A percentile compares a stretch with the other conserved stretches of the same genome.
phyloP scores from a whole-genome alignment of 306 rosid species.

The Quercus rubra region DNA sequence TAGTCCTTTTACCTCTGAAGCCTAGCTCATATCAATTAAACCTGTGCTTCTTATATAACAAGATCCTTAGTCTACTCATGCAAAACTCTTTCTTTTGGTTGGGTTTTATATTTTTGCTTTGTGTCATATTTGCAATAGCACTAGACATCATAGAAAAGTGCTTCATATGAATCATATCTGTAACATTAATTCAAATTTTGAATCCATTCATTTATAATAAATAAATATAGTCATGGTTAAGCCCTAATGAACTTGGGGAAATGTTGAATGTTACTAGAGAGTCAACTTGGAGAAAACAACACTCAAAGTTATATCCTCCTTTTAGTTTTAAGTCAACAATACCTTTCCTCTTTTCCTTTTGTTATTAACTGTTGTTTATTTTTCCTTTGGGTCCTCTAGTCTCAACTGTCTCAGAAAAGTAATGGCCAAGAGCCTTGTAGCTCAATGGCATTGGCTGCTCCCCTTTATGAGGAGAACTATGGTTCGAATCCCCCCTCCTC shows the following conservation, averaged over 20 bases:
- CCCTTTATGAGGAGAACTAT: too few species aligned
- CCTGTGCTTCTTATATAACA: too few species aligned
- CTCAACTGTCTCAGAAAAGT: neutral
- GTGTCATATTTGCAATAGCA: too few species aligned
- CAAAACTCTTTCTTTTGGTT: too few species aligned
- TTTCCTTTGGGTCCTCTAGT: neutral
- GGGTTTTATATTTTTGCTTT: too few species aligned
- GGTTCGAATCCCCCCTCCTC: too few species aligned
- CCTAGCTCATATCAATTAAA: too few species aligned
- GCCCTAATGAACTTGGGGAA: neutral
- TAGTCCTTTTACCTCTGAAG: too few species aligned
- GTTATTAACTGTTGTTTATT: neutral
- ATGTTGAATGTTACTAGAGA: neutral
- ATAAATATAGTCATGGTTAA: neutral
- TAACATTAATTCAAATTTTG: slow-evolving; percentile 6
- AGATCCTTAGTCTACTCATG: too few species aligned
- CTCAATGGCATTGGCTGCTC: too few species aligned
- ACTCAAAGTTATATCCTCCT: slow-evolving; percentile 7
- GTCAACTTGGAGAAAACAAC: slow-evolving; percentile 1
- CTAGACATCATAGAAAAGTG: too few species aligned
- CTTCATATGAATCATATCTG: too few species aligned
- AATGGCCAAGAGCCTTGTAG: neutral
- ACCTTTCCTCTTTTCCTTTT: neutral
- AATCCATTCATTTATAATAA: slow-evolving; percentile 6
- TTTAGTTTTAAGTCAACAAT: slow-evolving; percentile 6